Evolutionary conservation across 805 yeast genomes (phyloP).

Genomic region (Cyberlindnera veronae): DNA sequence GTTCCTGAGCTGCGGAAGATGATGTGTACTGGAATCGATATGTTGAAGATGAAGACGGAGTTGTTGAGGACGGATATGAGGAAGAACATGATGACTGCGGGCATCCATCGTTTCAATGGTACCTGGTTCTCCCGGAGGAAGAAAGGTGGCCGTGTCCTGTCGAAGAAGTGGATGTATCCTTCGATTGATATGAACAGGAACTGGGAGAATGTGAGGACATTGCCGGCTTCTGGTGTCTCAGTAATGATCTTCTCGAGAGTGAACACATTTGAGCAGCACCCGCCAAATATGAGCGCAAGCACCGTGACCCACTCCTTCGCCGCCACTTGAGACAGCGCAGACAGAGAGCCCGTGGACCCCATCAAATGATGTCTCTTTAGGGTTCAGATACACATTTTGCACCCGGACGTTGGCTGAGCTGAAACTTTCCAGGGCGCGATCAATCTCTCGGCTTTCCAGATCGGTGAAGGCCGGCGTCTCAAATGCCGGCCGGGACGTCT

Average conservation of each 20-base stretch:
- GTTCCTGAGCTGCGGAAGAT: constrained; percentile 64
- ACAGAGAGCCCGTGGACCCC: not conserved
- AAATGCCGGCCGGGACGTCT: too few relatives aligned
- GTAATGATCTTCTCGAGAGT: constrained; percentile 54
- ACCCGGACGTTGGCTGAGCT: too few relatives aligned
- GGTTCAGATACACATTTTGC: too few relatives aligned
- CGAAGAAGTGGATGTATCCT: constrained; percentile 37
- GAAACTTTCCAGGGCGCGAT: too few relatives aligned
- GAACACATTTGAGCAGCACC: constrained; percentile 70
- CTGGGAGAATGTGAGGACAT: constrained; percentile 55
- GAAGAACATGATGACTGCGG: constrained; percentile 49
- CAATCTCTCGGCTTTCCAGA: not conserved
- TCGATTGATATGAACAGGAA: constrained; percentile 49
- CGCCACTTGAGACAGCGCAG: constrained; percentile 18
- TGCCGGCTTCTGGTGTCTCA: constrained; percentile 38
- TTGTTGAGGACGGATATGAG: constrained; percentile 53
- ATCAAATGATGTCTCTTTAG: not conserved
- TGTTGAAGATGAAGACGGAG: constrained; percentile 49
- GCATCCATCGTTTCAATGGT: constrained; percentile 42
- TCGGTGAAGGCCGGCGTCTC: too few relatives aligned
- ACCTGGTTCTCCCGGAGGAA: constrained; percentile 34
- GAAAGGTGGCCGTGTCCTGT: constrained; percentile 28
- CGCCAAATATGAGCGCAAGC: constrained; percentile 50
- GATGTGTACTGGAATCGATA: constrained; percentile 66
- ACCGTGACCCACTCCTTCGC: constrained; percentile 24